These are phyloP conservation scores for Porphyrellus cyaneotinctus DNA, from an alignment of 768 basidiomycete species.

Conservation along the genomic window DNA sequence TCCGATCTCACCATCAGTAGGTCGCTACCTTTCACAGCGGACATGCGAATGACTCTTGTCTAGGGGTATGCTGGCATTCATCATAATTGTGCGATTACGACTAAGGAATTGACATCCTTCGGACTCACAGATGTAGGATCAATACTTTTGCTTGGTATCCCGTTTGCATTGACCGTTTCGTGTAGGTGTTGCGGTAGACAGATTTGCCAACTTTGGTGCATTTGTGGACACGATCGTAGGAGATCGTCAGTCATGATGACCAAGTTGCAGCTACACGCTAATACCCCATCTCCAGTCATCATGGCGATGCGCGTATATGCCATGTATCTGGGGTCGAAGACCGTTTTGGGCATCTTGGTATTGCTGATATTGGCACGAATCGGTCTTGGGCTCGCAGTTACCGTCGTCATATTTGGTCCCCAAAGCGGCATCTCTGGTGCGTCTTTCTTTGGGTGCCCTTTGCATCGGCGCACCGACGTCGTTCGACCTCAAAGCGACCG, in stretches of 20 bases:
- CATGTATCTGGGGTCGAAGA: conserved; percentile 18
- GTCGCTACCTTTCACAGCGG: background rate
- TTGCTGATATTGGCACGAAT: conserved; percentile 5
- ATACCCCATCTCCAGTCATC: conserved; percentile 7
- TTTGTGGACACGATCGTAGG: conserved; percentile 9
- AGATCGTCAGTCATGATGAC: conserved; percentile 4
- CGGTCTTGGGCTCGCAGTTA: conserved; percentile 7
- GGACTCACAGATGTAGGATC: conserved; percentile 7
- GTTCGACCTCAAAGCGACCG: conserved; percentile 5
- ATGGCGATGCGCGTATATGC: conserved; percentile 20
- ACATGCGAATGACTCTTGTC: background rate
- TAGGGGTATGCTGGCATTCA: too few relatives aligned
- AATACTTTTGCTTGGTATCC: background rate
- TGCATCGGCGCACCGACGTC: background rate
- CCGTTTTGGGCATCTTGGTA: conserved; percentile 6
- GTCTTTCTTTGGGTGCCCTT: background rate
- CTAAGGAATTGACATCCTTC: background rate
- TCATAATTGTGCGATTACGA: background rate
- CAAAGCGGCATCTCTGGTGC: conserved; percentile 16
- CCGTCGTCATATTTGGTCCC: conserved; percentile 11
- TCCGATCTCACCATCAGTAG: conserved; percentile 12
- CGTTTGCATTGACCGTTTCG: background rate
- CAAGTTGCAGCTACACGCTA: background rate
- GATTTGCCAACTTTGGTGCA: conserved; percentile 12
- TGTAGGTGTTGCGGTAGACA: conserved; percentile 9